A percentile compares a stretch with the other conserved stretches of the same genome.
Conservation (phyloP, 2,329 filamentous ascomycete species). For the Calonectria crousiana region DNA sequence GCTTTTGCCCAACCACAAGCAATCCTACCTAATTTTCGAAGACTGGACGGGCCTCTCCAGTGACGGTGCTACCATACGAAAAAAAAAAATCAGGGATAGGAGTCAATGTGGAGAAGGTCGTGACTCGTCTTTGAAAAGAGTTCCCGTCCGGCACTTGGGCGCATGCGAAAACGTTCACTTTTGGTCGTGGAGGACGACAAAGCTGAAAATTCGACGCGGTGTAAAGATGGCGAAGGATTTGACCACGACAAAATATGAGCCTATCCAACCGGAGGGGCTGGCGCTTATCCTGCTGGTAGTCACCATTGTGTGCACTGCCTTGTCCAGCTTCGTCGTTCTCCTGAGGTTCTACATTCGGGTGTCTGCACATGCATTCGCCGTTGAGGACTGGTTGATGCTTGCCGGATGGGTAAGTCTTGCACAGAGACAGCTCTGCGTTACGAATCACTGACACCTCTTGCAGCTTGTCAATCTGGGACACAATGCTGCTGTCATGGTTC, state of each 20-base stretch:
- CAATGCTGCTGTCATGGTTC: slow-evolving; percentile 27
- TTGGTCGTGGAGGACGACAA: not conserved
- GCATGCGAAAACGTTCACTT: not conserved
- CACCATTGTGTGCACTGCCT: slow-evolving; percentile 29
- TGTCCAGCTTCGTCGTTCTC: slow-evolving; percentile 20
- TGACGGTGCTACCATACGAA: not conserved
- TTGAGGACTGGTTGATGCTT: slow-evolving; percentile 32
- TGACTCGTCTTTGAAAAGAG: not conserved
- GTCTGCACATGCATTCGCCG: not conserved
- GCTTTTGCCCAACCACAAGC: not conserved
- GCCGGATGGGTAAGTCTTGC: slow-evolving; percentile 28
- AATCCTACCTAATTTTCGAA: not conserved
- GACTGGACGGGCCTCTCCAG: not conserved
- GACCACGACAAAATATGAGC: slow-evolving; percentile 30
- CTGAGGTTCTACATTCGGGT: slow-evolving; percentile 22
- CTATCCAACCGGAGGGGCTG: slow-evolving; percentile 31
- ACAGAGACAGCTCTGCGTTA: not conserved
- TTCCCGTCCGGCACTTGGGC: not conserved
- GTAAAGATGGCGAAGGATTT: slow-evolving; percentile 31
- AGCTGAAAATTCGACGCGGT: not conserved
- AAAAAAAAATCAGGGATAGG: not conserved
- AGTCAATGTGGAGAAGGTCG: not conserved
- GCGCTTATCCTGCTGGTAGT: slow-evolving; percentile 23
- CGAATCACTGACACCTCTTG: not conserved
- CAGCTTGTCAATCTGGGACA: slow-evolving; percentile 31